Conservation (phyloP, 164 flowering plant genomes). For the Pachysandra terminalis region DNA sequence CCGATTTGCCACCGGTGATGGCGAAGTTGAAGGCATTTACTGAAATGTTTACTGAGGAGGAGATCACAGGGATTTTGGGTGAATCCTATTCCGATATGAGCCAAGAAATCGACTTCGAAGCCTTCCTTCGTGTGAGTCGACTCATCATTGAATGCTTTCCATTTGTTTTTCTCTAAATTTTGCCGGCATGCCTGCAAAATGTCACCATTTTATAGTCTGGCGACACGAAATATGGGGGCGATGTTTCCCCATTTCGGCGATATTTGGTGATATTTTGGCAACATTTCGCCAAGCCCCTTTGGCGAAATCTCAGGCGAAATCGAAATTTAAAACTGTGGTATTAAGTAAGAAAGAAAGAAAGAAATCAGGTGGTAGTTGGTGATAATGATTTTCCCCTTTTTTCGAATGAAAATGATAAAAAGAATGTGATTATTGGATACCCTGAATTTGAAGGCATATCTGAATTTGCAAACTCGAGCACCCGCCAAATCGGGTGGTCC, state of each 20-base stretch:
- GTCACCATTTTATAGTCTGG: too few relatives aligned
- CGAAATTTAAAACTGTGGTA: not conserved
- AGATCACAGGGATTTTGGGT: slow-evolving; percentile 36
- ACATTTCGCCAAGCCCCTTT: too few relatives aligned
- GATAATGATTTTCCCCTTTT: not conserved
- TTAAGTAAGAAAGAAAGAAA: not conserved
- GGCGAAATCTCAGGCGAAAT: too few relatives aligned
- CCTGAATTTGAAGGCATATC: slow-evolving; percentile 44
- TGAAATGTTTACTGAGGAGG: slow-evolving; percentile 36
- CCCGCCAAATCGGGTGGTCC: slow-evolving; percentile 49
- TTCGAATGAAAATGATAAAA: slow-evolving; percentile 8
- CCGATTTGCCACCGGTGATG: slow-evolving; percentile 46
- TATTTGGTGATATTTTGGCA: too few relatives aligned
- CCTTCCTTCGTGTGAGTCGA: slow-evolving; percentile 52
- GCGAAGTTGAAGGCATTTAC: slow-evolving; percentile 39
- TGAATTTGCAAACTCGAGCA: slow-evolving; percentile 59
- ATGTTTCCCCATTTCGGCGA: too few relatives aligned
- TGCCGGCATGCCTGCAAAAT: too few relatives aligned
- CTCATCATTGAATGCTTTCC: not conserved
- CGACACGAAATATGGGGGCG: too few relatives aligned
- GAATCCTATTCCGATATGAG: slow-evolving; percentile 27
- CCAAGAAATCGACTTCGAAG: slow-evolving; percentile 57
- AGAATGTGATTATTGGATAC: not conserved
- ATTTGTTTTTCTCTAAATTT: not conserved
- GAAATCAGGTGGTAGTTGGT: not conserved